These are phyloP conservation scores for Diaporthe ilicicola DNA, from an alignment of 2,329 filamentous ascomycete genomes.

Conservation along the genomic window DNA sequence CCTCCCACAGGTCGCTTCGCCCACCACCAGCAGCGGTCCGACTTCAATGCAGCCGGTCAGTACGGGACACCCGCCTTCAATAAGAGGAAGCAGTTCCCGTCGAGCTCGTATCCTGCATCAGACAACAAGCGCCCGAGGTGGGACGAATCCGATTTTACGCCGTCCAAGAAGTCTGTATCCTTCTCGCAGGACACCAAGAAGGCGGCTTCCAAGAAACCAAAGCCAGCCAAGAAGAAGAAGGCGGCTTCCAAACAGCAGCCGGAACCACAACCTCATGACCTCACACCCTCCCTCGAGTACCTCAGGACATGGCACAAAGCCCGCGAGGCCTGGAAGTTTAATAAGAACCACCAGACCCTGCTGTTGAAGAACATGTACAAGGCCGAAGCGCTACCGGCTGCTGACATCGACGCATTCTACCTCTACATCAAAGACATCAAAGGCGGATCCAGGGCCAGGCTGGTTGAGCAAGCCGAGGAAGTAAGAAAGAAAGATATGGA, in stretches of 20 bases:
- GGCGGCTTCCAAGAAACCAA: conserved; percentile 41
- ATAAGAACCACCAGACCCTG: conserved; percentile 89
- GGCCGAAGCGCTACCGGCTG: conserved; percentile 72
- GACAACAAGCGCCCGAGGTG: conserved; percentile 47
- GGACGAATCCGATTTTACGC: conserved; percentile 37
- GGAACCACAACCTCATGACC: conserved; percentile 41
- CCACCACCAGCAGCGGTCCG: conserved; percentile 39
- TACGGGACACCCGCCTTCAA: conserved; percentile 47
- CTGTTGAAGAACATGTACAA: conserved; percentile 86
- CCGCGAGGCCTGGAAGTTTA: conserved; percentile 88
- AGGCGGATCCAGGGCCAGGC: conserved; percentile 74
- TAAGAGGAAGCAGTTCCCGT: conserved; percentile 59
- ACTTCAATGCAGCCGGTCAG: conserved; percentile 36
- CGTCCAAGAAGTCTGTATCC: conserved; percentile 55
- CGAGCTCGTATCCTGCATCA: conserved; percentile 40
- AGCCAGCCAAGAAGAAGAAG: conserved; percentile 45
- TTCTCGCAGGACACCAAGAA: conserved; percentile 56
- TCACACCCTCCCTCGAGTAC: conserved; percentile 77
- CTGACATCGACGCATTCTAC: conserved; percentile 74
- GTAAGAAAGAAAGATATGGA: conserved; percentile 66
- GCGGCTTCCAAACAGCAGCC: conserved; percentile 44
- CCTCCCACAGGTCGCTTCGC: conserved; percentile 35
- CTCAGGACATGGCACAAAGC: conserved; percentile 78
- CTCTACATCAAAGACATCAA: conserved; percentile 83
- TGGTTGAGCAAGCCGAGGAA: conserved; percentile 72